Evolutionary conservation across 768 basidiomycete genomes (phyloP).

Genomic region (Leucocoprinus leucothites): DNA sequence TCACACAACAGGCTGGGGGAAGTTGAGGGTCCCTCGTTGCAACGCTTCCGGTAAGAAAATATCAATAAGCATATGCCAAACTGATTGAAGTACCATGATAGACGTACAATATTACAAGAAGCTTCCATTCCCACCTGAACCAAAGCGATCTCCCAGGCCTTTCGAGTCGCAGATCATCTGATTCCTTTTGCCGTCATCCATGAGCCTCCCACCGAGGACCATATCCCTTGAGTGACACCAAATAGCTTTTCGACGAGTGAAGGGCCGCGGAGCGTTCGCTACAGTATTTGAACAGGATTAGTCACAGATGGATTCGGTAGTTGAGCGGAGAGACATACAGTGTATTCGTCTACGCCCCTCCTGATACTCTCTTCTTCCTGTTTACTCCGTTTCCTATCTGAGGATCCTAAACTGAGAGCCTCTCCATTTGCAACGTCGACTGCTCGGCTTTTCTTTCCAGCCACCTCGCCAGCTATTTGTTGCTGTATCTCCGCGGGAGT

Average conservation of each 20-base stretch:
- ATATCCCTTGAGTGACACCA: slow-evolving; percentile 96
- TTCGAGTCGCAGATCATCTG: slow-evolving; percentile 80
- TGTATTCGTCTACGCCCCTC: slow-evolving; percentile 75
- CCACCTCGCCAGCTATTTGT: slow-evolving; percentile 88
- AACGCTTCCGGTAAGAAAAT: too few species aligned
- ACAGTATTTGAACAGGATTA: neutral
- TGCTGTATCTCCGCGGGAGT: slow-evolving; percentile 92
- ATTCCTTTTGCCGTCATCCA: slow-evolving; percentile 83
- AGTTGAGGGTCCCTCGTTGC: too few species aligned
- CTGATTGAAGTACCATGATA: too few species aligned
- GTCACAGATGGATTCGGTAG: neutral
- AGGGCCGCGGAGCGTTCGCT: slow-evolving; percentile 49
- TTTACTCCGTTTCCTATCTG: slow-evolving; percentile 53
- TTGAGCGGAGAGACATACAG: slow-evolving; percentile 43
- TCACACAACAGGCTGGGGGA: too few species aligned
- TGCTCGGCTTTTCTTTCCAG: slow-evolving; percentile 83
- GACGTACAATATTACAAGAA: slow-evolving; percentile 43
- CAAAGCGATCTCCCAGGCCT: slow-evolving; percentile 82
- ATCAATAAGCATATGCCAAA: too few species aligned
- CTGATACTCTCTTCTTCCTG: slow-evolving; percentile 67
- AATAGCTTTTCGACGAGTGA: slow-evolving; percentile 60
- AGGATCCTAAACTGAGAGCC: slow-evolving; percentile 35
- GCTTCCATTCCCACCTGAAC: slow-evolving; percentile 64
- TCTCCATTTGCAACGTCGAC: slow-evolving; percentile 46
- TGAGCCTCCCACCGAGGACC: slow-evolving; percentile 78